Evolutionary conservation across 306 rosid species (phyloP).

Genomic region (Astragalus membranaceus): DNA sequence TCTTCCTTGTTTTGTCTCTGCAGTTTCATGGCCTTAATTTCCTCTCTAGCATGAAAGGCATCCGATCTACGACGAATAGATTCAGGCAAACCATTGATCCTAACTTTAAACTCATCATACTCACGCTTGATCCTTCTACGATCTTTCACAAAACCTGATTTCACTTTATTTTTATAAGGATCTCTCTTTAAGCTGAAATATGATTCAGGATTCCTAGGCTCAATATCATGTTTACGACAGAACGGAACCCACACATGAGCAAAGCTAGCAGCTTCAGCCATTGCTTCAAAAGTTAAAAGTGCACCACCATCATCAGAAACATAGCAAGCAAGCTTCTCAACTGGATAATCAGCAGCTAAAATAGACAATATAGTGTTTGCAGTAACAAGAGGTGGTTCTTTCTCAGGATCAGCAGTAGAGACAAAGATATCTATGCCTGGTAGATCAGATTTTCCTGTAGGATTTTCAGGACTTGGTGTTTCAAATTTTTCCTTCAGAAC

Average conservation of each 20-base stretch:
- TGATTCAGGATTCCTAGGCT: slow-evolving; percentile 94
- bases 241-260: slow-evolving; percentile 88
- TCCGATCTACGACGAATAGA: slow-evolving; percentile 93
- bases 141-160: slow-evolving; percentile 83
- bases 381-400: slow-evolving; percentile 97
- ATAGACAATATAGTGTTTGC: slow-evolving; percentile 90
- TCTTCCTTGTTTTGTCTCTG: too few species aligned
- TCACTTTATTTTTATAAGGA: slow-evolving; percentile 86
- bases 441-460: slow-evolving; percentile 90
- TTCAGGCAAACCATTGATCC: slow-evolving; percentile 86
- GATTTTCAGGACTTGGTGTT: slow-evolving; percentile 63
- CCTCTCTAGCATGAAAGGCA: slow-evolving; percentile 90
- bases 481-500: too few species aligned
- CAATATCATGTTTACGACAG: slow-evolving; percentile 86
- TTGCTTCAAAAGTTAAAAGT: slow-evolving; percentile 92
- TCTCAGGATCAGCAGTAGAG: slow-evolving; percentile 96
- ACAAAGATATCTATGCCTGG: slow-evolving; percentile 91
- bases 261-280: slow-evolving; percentile 99
- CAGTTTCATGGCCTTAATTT: too few species aligned
- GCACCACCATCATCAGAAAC: slow-evolving; percentile 99
- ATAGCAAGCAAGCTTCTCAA: slow-evolving; percentile 93
- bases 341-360: slow-evolving; percentile 90
- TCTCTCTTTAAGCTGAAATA: slow-evolving; percentile 86
- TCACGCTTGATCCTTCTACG: slow-evolving; percentile 93
- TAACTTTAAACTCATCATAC: slow-evolving; percentile 94